Evolutionary conservation across 2,329 filamentous ascomycete genomes (phyloP), one percentile per base, ranked within the genome.

Genomic region (Phaeosphaeriaceae sp.): DNA sequence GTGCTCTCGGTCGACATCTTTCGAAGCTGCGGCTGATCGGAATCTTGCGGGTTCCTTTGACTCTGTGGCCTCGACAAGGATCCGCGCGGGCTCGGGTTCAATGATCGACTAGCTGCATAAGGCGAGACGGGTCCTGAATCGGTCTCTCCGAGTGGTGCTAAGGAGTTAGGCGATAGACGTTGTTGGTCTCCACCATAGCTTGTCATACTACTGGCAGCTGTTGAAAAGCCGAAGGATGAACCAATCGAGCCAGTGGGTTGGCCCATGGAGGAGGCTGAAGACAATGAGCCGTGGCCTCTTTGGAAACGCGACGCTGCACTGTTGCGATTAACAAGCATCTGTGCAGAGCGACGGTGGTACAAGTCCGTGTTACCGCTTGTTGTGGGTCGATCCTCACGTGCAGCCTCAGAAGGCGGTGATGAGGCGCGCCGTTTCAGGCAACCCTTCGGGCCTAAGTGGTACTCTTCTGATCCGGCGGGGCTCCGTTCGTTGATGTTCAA

Each of bases 341-440:
- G 84, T 49, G 81, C 76, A 13, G 84, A 83, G 56, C 84, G 81
- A 54, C 85, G 80, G 62, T 85, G 84, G 54, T 83, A 84, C 49
- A 85, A 68, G 67, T 87, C 85, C 31, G 75, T 77, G 25, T 76
- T 70, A 53, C 73, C 78, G 51, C 76, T 75, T 47, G 78, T 71
- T 7, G 79, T 80, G 21, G 78, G 73, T 44, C 81, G 77, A 62
- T 83, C 80, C 50, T 82, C 81, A 48, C 80, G 78, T 48, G 75
- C 68, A 51, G 81, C 81, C 67, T 88, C 86, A 56, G 83, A 81
- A 41, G 87, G 87, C 20, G 88, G 86, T 53, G 86, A 88, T 15
- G 86, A 88, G 59, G 88, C 88, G 57, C 87, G 83, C 70, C 88
- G 82, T 75, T 90, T 90, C 66, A 85, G 84, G 49, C 87, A 86